Base-by-base conservation (phyloP, 768 basidiomycete species). In the Russula lepida region DNA sequence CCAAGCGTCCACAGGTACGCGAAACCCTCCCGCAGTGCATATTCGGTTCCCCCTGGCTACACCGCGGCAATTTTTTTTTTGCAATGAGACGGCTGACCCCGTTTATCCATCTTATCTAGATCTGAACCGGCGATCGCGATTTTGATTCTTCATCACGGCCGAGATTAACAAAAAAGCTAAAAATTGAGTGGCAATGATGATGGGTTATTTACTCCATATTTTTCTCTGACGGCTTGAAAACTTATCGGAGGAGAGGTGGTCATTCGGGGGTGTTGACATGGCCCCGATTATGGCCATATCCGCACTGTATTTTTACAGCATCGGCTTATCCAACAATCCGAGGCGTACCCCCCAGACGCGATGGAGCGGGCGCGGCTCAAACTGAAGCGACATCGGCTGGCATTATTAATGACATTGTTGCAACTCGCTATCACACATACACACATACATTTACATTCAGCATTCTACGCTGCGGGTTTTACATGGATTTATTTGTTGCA, bases 1-100 rank as follows among this genome's bases (percentile, higher is more conserved):
- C 32, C 54, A 56, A 25, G 53, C 58, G 13, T 57, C 54, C 7
- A 56, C 56, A 25, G 64, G 65, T 66, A 28, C 25, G 65, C 61
- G 15, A 25, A 21, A 12, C 21, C 21, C 23, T n/a, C 33, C 17
- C 28, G 23, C 6, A 13, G 23, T 7, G 19, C 30, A 9, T 6
- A 7, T 37, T 19, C 27, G n/a, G 21, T 23, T 7, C 39, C 8
- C 35, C n/a, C 9, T 43, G 41, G n/a, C 41, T 19, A 0, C 8
- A 4, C 43, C 43, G 43, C 43, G 9, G 21, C 21, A 43, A n/a
- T 21, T 44, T 13, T 37, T 6, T 43, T 43, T 13, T 37, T 6
- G n/a, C n/a, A 7, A 8, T 49, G n/a, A 23, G n/a, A 23, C 33
- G 48, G 55, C 28, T 15, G 17, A 25, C 28, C 1, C 9, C n/a